These are phyloP conservation scores for Aureobasidium pullulans DNA, from an alignment of 2,329 filamentous ascomycete species.

Conservation along the genomic window DNA sequence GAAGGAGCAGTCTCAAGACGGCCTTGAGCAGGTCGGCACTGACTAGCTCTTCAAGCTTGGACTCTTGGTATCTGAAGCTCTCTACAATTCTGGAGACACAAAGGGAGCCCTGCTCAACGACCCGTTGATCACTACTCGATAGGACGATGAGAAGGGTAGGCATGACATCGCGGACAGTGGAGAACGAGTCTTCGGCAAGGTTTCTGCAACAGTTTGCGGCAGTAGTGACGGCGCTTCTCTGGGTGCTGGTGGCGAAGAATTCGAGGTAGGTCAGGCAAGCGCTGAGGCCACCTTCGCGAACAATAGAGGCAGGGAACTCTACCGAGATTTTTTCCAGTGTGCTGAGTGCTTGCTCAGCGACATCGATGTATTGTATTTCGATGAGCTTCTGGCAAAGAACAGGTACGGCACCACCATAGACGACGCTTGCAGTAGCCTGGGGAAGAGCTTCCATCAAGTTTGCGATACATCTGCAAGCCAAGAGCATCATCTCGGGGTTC, in stretches of 20 bases:
- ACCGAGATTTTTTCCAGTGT: conserved; percentile 96
- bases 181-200: conserved; percentile 87
- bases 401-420: conserved; percentile 93
- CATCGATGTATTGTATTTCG: conserved; percentile 93
- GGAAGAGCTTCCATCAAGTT: conserved; percentile 97
- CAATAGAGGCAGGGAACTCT: conserved; percentile 90
- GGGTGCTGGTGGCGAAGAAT: conserved; percentile 95
- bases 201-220: conserved; percentile 98
- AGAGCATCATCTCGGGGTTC: conserved; percentile 93
- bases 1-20: conserved; percentile 78
- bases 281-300: conserved; percentile 87
- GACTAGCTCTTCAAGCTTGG: conserved; percentile 86
- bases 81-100: conserved; percentile 95
- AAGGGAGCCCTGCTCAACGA: conserved; percentile 91
- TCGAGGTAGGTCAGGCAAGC: conserved; percentile 95
- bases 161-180: conserved; percentile 91
- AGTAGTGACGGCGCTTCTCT: conserved; percentile 92
- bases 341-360: conserved; percentile 93
- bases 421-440: conserved; percentile 86
- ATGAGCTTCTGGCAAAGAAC: conserved; percentile 90
- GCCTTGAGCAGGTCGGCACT: conserved; percentile 79
- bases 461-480: conserved; percentile 89
- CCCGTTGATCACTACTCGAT: conserved; percentile 86
- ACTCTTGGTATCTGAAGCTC: conserved; percentile 84
- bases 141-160: conserved; percentile 86